phyloP scores from a whole-genome alignment of 2,329 filamentous ascomycete genomes.

The Akanthomyces dipterigenus region DNA sequence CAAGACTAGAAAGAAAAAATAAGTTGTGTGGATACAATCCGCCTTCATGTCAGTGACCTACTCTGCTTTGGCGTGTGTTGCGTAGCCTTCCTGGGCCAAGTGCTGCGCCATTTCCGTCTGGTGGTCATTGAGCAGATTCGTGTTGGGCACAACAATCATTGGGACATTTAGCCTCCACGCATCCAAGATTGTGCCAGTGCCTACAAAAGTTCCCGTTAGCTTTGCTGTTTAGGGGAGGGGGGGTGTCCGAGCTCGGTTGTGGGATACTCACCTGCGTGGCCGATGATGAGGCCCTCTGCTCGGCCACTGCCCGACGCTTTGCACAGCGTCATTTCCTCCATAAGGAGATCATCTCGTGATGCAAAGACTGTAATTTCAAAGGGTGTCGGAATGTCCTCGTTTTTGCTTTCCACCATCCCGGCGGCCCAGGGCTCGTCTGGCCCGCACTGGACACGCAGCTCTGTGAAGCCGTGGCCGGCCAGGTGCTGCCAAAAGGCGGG shows the following conservation, averaged over 20 bases:
- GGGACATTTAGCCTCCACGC: constrained; percentile 67
- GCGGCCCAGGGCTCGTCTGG: constrained; percentile 44
- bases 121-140: constrained; percentile 77
- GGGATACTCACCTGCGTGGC: constrained; percentile 67
- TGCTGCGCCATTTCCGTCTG: constrained; percentile 80
- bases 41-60: constrained; percentile 31
- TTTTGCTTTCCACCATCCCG: constrained; percentile 15
- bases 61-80: constrained; percentile 63
- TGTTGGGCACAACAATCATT: constrained; percentile 86
- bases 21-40: background rate
- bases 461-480: constrained; percentile 53
- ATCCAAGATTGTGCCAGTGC: constrained; percentile 83
- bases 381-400: constrained; percentile 19
- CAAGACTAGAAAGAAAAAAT: constrained; percentile 16
- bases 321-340: constrained; percentile 48
- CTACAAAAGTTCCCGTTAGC: constrained; percentile 35
- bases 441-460: constrained; percentile 76
- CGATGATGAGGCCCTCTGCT: constrained; percentile 68
- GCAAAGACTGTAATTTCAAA: constrained; percentile 27
- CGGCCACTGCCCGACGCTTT: constrained; percentile 39
- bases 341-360: constrained; percentile 26
- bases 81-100: constrained; percentile 67
- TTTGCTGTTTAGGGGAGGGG: background rate
- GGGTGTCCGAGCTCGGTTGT: background rate
- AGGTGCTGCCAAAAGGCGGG: constrained; percentile 58